Percentiles rank a stretch among this genome's conserved stretches.
Evolutionary conservation across 345 rosid genomes (phyloP).

Genomic region (Arabis alpina): DNA sequence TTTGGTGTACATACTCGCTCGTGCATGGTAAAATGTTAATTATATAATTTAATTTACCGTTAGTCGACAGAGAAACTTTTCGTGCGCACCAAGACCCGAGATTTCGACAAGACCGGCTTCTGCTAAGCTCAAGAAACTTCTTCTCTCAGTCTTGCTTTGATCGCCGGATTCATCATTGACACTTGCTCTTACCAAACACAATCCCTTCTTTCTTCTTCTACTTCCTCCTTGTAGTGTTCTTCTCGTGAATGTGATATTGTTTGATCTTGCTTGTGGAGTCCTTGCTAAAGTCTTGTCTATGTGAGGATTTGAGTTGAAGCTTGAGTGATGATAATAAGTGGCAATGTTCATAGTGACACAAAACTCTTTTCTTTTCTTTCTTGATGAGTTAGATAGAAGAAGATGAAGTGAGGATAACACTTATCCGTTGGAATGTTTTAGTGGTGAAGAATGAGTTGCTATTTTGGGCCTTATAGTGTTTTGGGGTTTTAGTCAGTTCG

Average conservation of each 20-base stretch:
- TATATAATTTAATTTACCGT: slow-evolving; percentile 53
- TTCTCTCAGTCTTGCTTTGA: slow-evolving; percentile 47
- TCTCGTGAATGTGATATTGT: slow-evolving; percentile 18
- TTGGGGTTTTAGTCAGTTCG: neutral
- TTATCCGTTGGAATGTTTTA: slow-evolving; percentile 34
- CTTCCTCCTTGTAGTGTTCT: slow-evolving; percentile 9
- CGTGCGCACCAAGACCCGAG: slow-evolving; percentile 79
- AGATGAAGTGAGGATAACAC: slow-evolving; percentile 31
- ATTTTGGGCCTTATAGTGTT: neutral
- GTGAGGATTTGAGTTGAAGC: slow-evolving; percentile 20
- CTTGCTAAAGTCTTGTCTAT: slow-evolving; percentile 4
- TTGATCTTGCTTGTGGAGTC: slow-evolving; percentile 21
- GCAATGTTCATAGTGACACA: slow-evolving; percentile 36
- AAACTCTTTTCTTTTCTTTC: slow-evolving; percentile 14
- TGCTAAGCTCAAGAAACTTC: slow-evolving; percentile 69
- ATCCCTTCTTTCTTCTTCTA: slow-evolving; percentile 26
- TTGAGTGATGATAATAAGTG: slow-evolving; percentile 19
- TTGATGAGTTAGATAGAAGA: slow-evolving; percentile 17
- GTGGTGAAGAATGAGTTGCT: slow-evolving; percentile 33
- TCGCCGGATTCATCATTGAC: slow-evolving; percentile 43
- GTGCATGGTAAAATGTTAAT: neutral
- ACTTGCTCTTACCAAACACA: slow-evolving; percentile 42
- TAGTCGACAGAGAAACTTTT: slow-evolving; percentile 80
- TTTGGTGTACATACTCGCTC: neutral
- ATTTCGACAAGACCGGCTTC: slow-evolving; percentile 93